A percentile compares a stretch with the other conserved stretches of the same genome.
Conservation (phyloP, 257 asterid species). For the Scutellaria baicalensis region DNA sequence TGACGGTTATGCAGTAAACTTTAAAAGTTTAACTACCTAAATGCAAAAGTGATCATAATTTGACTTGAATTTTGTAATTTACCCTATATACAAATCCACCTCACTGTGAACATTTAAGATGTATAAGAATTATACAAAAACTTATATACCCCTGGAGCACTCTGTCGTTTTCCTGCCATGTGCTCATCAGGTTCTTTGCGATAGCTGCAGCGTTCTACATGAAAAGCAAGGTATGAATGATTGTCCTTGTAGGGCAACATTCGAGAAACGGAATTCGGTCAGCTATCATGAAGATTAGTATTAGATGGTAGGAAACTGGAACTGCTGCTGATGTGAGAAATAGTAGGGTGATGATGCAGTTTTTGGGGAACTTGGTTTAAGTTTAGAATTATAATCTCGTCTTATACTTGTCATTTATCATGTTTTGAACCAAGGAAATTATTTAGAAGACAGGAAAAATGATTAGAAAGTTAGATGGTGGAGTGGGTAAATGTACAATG, state of each 20-base stretch:
- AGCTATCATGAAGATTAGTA: conserved; percentile 16
- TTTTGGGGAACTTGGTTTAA: background rate
- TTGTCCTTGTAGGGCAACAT: conserved; percentile 70
- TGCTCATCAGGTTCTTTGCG: conserved; percentile 76
- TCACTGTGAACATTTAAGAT: too few species aligned
- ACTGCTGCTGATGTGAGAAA: background rate
- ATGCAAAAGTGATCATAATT: too few species aligned
- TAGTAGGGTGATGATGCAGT: background rate
- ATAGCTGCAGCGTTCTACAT: conserved; percentile 44
- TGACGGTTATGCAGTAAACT: too few species aligned
- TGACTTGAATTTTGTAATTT: too few species aligned
- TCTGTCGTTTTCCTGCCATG: conserved; percentile 79
- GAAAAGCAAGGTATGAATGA: conserved; percentile 60
- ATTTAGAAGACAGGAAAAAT: background rate
- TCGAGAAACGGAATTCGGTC: conserved; percentile 41
- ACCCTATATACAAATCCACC: too few species aligned
- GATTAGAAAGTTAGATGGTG: background rate
- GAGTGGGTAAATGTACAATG: conserved; percentile 9
- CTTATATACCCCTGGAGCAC: too few species aligned
- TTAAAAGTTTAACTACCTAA: too few species aligned
- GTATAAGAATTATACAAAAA: too few species aligned
- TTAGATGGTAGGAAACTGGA: background rate
- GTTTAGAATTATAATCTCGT: background rate
- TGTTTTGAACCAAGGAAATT: conserved; percentile 7
- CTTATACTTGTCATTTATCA: background rate